Evolutionary conservation across 75 land plant genomes (phyloP), one percentile per base, ranked within the genome.

Genomic region (Azolla pinnata): DNA sequence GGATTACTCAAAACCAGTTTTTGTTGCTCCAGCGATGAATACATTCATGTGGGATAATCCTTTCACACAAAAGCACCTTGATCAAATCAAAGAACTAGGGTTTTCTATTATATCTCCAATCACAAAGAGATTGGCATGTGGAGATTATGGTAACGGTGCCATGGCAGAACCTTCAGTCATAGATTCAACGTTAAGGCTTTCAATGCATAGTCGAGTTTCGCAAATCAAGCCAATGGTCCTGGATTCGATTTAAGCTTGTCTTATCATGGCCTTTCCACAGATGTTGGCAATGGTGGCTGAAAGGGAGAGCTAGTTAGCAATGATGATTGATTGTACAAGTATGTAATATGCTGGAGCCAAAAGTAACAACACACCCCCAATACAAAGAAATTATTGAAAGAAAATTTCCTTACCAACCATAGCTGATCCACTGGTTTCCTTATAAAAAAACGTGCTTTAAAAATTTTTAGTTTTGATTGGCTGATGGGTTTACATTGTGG

Each of bases 11-110:
- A 91, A 91, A 74, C 97, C 88, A 29, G 32, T 91, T 17, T 87
- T 79, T 63, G 78, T 84, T 40, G 88, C 97, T 23, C 97, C 93
- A 9, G 88, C 93, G 17, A 91, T 91, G 97, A 91, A 91, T 66
- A 87, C 93, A 7, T 74, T 79, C 58, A 87, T 91, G 95, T 91
- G 97, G 97, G 78, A 60, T 25, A 88, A 79, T 63, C 80, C 89
- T 42, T 88, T 88, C 60, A 91, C 97, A 0, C 68, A 75, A 44
- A 76, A 74, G 0, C 97, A 91, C 65, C 73, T 88, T 17, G 59
- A 59, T 32, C 19, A 63, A 20, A 61, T 88, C 32, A 79, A 66
- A 40, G 95, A 88, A 33, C 74, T 88, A 25, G 89, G 97, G 0
- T 64, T 82, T 2, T 44, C 68, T 23, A 59, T 91, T 0, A 91